These are phyloP conservation scores for Daldinia sp. DNA, from an alignment of 2,329 filamentous ascomycete genomes.

Conservation along the genomic window DNA sequence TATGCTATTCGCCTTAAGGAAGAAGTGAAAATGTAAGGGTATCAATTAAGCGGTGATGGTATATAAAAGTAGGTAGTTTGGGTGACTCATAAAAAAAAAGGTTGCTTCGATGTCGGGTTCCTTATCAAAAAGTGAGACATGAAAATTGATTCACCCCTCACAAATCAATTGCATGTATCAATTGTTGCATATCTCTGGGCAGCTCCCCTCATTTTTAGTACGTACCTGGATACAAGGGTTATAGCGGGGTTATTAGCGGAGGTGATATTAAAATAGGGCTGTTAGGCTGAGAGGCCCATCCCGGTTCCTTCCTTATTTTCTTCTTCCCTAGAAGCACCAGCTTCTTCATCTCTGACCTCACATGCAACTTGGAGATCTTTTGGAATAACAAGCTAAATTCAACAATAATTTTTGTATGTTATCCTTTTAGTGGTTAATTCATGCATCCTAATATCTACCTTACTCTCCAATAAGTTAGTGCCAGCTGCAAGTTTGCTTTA, in stretches of 20 bases:
- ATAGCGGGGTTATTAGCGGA: neutral
- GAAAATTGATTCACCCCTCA: slow-evolving; percentile 25
- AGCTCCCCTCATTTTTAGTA: neutral
- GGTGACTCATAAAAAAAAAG: slow-evolving; percentile 27
- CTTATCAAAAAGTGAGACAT: slow-evolving; percentile 28
- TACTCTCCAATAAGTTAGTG: too few species aligned
- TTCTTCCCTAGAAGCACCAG: neutral
- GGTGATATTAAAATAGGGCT: neutral
- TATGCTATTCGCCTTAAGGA: neutral
- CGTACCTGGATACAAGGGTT: slow-evolving; percentile 1
- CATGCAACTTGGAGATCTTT: too few species aligned
- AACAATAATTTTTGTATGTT: neutral
- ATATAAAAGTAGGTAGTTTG: slow-evolving; percentile 16
- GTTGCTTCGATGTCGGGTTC: slow-evolving; percentile 3
- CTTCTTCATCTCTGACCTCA: too few species aligned
- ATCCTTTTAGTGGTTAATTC: neutral
- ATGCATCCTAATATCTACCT: neutral
- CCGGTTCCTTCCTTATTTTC: slow-evolving; percentile 26
- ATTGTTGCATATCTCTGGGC: slow-evolving; percentile 32
- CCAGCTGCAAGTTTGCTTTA: too few species aligned
- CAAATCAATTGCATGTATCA: slow-evolving; percentile 34
- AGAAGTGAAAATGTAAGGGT: neutral
- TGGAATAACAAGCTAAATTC: neutral
- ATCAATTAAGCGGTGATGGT: neutral
- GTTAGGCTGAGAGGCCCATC: neutral